A percentile compares a stretch with the other conserved stretches of the same genome.
phyloP scores from a whole-genome alignment of 2,329 filamentous ascomycete species.

The Colletotrichum incanum region DNA sequence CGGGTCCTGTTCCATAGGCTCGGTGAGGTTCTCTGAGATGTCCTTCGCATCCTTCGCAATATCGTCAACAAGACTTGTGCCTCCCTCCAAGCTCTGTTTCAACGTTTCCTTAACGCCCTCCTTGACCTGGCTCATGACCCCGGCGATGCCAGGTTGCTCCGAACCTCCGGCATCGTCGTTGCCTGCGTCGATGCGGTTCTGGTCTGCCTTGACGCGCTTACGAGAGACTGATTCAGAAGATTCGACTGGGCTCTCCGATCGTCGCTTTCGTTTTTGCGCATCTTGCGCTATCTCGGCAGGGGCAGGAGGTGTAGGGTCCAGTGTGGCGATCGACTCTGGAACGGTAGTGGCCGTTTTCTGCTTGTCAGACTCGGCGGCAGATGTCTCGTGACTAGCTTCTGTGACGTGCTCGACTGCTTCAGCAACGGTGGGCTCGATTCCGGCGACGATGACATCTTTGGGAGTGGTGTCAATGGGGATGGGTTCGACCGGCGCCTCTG shows the following conservation, averaged over 20 bases:
- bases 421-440: neutral
- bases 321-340: slow-evolving; percentile 14
- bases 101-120: slow-evolving; percentile 16
- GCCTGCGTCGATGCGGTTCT: slow-evolving; percentile 65
- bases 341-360: slow-evolving; percentile 9
- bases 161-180: slow-evolving; percentile 24
- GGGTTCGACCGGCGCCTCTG: slow-evolving; percentile 39
- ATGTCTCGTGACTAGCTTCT: slow-evolving; percentile 3
- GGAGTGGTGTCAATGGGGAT: slow-evolving; percentile 18
- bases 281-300: slow-evolving; percentile 59
- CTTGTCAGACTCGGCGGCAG: neutral
- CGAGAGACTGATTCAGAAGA: slow-evolving; percentile 66
- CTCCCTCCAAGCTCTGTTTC: slow-evolving; percentile 23
- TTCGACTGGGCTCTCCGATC: slow-evolving; percentile 74
- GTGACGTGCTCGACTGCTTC: slow-evolving; percentile 47
- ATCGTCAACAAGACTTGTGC: slow-evolving; percentile 34
- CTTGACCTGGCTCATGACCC: slow-evolving; percentile 24
- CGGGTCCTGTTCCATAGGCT: slow-evolving; percentile 25
- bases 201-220: slow-evolving; percentile 69
- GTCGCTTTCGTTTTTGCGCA: slow-evolving; percentile 76
- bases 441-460: slow-evolving; percentile 14
- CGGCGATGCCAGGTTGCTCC: slow-evolving; percentile 23
- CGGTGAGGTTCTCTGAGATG: slow-evolving; percentile 16
- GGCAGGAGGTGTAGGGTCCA: slow-evolving; percentile 36
- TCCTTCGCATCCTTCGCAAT: slow-evolving; percentile 33